phyloP scores from a whole-genome alignment of 768 basidiomycete species.

The Suillus variegatus region DNA sequence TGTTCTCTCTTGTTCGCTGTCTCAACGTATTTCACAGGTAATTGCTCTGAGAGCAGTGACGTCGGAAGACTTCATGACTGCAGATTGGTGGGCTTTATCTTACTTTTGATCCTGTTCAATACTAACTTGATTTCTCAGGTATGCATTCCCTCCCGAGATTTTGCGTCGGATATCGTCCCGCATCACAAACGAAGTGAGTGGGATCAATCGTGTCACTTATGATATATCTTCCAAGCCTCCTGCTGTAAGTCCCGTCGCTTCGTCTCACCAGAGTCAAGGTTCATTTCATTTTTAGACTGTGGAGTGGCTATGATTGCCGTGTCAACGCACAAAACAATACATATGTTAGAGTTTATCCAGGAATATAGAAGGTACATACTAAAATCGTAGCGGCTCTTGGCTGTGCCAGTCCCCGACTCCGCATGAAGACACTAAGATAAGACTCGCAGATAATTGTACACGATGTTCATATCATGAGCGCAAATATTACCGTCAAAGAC shows the following conservation, averaged over 20 bases:
- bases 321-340: background rate
- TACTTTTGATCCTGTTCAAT: constrained; percentile 21
- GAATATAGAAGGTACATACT: background rate
- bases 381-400: too few species aligned
- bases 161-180: constrained; percentile 90
- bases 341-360: background rate
- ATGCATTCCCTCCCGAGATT: constrained; percentile 91
- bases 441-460: too few species aligned
- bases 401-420: too few species aligned
- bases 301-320: constrained; percentile 41
- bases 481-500: too few species aligned
- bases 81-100: constrained; percentile 75
- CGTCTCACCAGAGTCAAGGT: background rate
- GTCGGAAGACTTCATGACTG: constrained; percentile 99
- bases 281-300: constrained; percentile 35
- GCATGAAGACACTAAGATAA: too few species aligned
- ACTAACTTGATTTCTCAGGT: constrained; percentile 54
- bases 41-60: constrained; percentile 94
- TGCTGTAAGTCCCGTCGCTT: constrained; percentile 53
- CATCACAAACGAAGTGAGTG: constrained; percentile 96
- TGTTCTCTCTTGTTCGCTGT: constrained; percentile 3
- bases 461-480: too few species aligned
- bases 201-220: constrained; percentile 95
- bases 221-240: constrained; percentile 98
- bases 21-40: constrained; percentile 49